A percentile compares a stretch with the other conserved stretches of the same genome.
These are phyloP conservation scores for Chaetomium strumarium DNA, from an alignment of 2,329 filamentous ascomycete genomes.

Conservation along the genomic window DNA sequence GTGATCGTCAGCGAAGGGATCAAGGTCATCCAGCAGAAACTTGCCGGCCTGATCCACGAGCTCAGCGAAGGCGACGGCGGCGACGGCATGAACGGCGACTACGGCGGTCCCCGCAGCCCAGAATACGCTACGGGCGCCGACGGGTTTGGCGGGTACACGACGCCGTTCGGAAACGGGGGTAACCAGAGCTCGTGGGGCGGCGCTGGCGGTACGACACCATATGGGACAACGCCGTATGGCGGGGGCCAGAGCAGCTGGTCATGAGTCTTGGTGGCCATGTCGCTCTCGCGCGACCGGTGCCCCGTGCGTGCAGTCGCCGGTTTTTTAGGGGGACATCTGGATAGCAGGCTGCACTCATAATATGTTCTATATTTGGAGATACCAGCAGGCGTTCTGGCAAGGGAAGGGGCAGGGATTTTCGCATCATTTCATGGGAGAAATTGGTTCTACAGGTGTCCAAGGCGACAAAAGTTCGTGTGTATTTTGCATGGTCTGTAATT, in stretches of 20 bases:
- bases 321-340: background rate
- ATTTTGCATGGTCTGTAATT: background rate
- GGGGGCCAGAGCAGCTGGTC: constrained; percentile 48
- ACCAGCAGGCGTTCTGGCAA: constrained; percentile 2
- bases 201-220: constrained; percentile 43
- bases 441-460: background rate
- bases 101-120: constrained; percentile 61
- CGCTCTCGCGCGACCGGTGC: background rate
- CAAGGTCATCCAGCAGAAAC: constrained; percentile 80
- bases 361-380: constrained; percentile 2
- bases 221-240: constrained; percentile 41
- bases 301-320: no score
- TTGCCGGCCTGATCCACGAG: constrained; percentile 63
- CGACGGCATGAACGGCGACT: constrained; percentile 40
- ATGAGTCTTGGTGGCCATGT: constrained; percentile 22
- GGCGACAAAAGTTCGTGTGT: background rate
- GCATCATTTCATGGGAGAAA: background rate
- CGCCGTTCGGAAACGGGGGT: constrained; percentile 54
- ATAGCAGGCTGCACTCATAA: background rate
- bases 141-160: constrained; percentile 58
- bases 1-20: constrained; percentile 85
- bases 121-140: constrained; percentile 56
- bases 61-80: constrained; percentile 44
- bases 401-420: background rate
- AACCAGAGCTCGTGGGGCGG: constrained; percentile 61